phyloP scores from a whole-genome alignment of 140 eudicot species.

The Ambrosia hybrid region DNA sequence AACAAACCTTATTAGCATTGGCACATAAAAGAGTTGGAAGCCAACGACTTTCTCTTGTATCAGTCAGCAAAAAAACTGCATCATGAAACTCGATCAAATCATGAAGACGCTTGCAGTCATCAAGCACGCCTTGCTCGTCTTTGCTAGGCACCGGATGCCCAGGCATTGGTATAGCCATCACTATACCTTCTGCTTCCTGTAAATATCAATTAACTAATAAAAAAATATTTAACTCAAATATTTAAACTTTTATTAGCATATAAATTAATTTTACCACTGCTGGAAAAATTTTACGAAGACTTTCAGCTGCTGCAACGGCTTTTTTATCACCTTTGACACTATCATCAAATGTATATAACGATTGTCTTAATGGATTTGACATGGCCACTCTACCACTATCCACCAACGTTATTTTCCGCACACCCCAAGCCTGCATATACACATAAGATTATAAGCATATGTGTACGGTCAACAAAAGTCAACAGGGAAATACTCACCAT shows the following conservation, averaged over 20 bases:
- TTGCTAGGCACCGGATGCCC: conserved; percentile 74
- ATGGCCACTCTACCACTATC: conserved; percentile 91
- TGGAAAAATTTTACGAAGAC: conserved; percentile 67
- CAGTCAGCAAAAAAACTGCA: conserved; percentile 81
- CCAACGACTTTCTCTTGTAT: conserved; percentile 98
- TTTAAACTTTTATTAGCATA: neutral
- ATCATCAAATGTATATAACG: conserved; percentile 78
- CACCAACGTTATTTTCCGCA: conserved; percentile 75
- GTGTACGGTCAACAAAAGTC: neutral
- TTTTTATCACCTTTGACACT: conserved; percentile 84
- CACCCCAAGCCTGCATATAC: conserved; percentile 86
- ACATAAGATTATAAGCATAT: neutral
- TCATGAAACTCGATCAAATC: conserved; percentile 77
- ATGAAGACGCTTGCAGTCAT: conserved; percentile 63
- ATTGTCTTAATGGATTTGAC: conserved; percentile 95
- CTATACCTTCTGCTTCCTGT: conserved; percentile 86
- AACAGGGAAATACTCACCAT: conserved; percentile 57
- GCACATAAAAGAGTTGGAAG: conserved; percentile 86
- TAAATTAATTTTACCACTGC: conserved; percentile 51
- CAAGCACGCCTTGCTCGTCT: conserved; percentile 67
- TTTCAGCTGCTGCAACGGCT: conserved; percentile 72
- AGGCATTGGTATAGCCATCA: conserved; percentile 97
- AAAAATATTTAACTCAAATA: neutral
- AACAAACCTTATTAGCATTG: conserved; percentile 74
- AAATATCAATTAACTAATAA: neutral